Percentiles rank a stretch among this genome's conserved stretches.
Evolutionary conservation across 2,329 filamentous ascomycete genomes (phyloP).

Genomic region (Sarocladiaceae sp.): DNA sequence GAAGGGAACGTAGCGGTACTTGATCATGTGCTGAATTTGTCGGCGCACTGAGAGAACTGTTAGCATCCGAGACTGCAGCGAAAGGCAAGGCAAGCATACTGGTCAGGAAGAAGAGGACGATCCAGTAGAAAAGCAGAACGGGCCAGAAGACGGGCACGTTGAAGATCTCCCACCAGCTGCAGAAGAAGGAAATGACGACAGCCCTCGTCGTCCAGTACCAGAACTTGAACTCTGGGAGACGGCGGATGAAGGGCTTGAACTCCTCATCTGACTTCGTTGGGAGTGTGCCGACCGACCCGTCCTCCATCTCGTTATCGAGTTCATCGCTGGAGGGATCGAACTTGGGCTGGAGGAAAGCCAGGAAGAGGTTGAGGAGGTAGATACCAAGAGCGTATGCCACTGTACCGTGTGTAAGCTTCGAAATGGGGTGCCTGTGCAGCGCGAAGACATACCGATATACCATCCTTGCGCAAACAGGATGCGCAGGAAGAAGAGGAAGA

Average conservation of each 20-base stretch:
- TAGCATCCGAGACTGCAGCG: conserved; percentile 10
- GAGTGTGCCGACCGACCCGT: conserved; percentile 72
- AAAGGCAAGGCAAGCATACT: conserved; percentile 56
- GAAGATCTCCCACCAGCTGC: conserved; percentile 91
- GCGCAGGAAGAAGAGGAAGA: conserved; percentile 78
- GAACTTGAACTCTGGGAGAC: conserved; percentile 98
- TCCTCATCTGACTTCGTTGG: conserved; percentile 96
- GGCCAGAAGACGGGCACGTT: conserved; percentile 99
- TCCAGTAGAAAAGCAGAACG: conserved; percentile 95
- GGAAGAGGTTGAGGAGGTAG: conserved; percentile 97
- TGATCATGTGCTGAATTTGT: conserved; percentile 99
- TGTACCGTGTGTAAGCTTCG: conserved; percentile 35
- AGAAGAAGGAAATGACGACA: conserved; percentile 73
- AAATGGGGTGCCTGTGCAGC: background rate
- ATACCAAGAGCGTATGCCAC: conserved; percentile 97
- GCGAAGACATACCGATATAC: conserved; percentile 92
- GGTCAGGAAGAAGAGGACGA: conserved; percentile 91
- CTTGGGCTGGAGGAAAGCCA: conserved; percentile 96
- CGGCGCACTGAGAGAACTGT: conserved; percentile 67
- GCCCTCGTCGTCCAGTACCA: conserved; percentile 95
- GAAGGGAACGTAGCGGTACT: conserved; percentile 97
- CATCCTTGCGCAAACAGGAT: conserved; percentile 92
- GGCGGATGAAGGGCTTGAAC: conserved; percentile 93
- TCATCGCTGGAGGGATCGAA: conserved; percentile 94
- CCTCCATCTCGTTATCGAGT: conserved; percentile 92